Percentiles rank a stretch among this genome's conserved stretches.
Conservation (phyloP, 148 eudicot species). For the Spergularia marina region DNA sequence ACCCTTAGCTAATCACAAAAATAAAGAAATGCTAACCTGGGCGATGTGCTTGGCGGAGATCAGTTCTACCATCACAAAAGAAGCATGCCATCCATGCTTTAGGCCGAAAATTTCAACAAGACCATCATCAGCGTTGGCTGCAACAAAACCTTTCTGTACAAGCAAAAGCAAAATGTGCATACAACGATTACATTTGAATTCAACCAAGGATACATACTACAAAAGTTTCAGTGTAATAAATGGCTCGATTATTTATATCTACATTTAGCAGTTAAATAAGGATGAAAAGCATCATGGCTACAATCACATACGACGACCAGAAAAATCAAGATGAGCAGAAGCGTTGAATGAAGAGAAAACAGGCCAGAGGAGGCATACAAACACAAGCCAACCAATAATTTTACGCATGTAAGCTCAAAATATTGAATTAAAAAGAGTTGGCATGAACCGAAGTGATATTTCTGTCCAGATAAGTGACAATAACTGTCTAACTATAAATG, state of each 20-base stretch:
- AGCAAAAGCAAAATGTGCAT: neutral
- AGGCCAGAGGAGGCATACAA: too few species aligned
- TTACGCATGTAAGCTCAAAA: too few species aligned
- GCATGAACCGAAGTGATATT: neutral
- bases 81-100: slow-evolving; percentile 99
- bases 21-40: slow-evolving; percentile 47
- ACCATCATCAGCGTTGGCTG: slow-evolving; percentile 90
- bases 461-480: neutral
- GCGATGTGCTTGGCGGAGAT: slow-evolving; percentile 93
- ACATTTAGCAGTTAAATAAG: too few species aligned
- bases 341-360: too few species aligned
- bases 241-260: too few species aligned
- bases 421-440: neutral
- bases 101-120: slow-evolving; percentile 81
- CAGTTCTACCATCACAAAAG: slow-evolving; percentile 89
- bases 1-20: neutral
- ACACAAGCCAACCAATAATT: too few species aligned
- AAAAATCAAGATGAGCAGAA: too few species aligned
- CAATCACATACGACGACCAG: too few species aligned
- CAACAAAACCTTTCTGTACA: slow-evolving; percentile 82
- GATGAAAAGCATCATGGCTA: too few species aligned
- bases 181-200: neutral
- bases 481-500: neutral
- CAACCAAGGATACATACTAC: neutral
- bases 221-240: neutral